Evolutionary conservation across 1,284 basidiomycete genomes (phyloP), one percentile per base, ranked within the genome.

Genomic region (Ustilago sp.): DNA sequence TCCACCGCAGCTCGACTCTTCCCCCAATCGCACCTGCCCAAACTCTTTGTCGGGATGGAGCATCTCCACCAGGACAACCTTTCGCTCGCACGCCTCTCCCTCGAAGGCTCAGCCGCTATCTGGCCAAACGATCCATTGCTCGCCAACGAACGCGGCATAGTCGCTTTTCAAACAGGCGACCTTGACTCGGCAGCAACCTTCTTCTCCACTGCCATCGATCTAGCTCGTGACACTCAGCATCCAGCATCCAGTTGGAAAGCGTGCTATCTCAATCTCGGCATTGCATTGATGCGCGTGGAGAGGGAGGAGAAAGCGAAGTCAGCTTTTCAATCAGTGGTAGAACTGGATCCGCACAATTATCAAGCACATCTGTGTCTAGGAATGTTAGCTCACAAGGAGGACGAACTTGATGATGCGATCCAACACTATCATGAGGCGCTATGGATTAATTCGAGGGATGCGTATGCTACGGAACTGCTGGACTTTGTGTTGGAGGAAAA

Each of bases 1-100:
- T 96, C 95, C 13, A 99, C 97, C 0, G 95, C 94, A 57, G 93
- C 94, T 2, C 89, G 95, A 36, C 92, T 98, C 88, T 98, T 98
- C 84, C 93, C 92, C 61, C 94, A 94, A 15, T 94, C 94, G 1
- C 95, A 98, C 87, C 88, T 99, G 7, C 95, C 97, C 1, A 88
- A 95, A 57, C 91, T 98, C 86, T 99, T 95, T 85, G 94, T 99
- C 55, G 97, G 96, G 2, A 98, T 98, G 94, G 96, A 99, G 85
- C 94, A 99, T 79, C 92, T 99, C 54, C 92, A 93, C 83, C 89
- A 98, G 7, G 93, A 93, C 51, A 94, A 97, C 77, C 89, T 91
- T 67, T 86, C 88, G 17, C 89, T 95, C 39, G 97, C 97, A 0
- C 91, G 93, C 57, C 93, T 98, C 79, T 93, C 95, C 41, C 89